Evolutionary conservation across 2,329 filamentous ascomycete species (phyloP).

Genomic region (Claviceps spartinae): DNA sequence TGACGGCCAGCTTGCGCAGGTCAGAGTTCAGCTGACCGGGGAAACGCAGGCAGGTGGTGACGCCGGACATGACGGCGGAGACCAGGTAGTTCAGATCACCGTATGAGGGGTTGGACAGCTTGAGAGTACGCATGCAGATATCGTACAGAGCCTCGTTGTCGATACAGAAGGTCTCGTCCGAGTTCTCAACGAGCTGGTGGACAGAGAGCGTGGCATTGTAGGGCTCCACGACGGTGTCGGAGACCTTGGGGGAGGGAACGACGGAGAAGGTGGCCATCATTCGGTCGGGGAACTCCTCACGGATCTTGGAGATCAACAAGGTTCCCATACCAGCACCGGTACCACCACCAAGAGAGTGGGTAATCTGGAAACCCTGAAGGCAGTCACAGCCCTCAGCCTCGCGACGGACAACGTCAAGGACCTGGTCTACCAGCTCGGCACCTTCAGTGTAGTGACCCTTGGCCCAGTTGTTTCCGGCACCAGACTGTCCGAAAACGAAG

Average conservation of each 20-base stretch:
- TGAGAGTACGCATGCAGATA: constrained; percentile 99
- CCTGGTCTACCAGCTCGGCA: constrained; percentile 95
- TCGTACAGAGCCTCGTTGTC: constrained; percentile 99
- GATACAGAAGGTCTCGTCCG: constrained; percentile 99
- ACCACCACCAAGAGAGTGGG: constrained; percentile 98
- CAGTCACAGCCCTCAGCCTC: constrained; percentile 98
- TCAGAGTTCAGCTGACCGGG: constrained; percentile 99
- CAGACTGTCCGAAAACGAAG: constrained; percentile 98
- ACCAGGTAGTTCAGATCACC: constrained; percentile 99
- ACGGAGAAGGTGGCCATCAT: constrained; percentile 99
- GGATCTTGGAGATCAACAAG: constrained; percentile 98
- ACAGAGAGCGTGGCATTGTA: constrained; percentile 99
- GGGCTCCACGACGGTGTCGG: constrained; percentile 97
- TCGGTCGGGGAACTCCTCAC: constrained; percentile 97
- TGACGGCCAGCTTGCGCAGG: constrained; percentile 96
- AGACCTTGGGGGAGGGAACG: constrained; percentile 96
- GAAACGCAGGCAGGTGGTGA: constrained; percentile 97
- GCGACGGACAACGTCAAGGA: constrained; percentile 94
- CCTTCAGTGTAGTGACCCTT: constrained; percentile 99
- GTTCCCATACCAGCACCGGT: constrained; percentile 99
- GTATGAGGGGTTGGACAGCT: constrained; percentile 96
- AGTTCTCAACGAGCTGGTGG: constrained; percentile 99
- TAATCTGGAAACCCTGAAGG: constrained; percentile 99
- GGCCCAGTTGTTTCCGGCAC: constrained; percentile 99
- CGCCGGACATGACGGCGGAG: constrained; percentile 97